Base-by-base conservation (phyloP, 2,329 filamentous ascomycete species). In the Pestalotiopsis sp. region DNA sequence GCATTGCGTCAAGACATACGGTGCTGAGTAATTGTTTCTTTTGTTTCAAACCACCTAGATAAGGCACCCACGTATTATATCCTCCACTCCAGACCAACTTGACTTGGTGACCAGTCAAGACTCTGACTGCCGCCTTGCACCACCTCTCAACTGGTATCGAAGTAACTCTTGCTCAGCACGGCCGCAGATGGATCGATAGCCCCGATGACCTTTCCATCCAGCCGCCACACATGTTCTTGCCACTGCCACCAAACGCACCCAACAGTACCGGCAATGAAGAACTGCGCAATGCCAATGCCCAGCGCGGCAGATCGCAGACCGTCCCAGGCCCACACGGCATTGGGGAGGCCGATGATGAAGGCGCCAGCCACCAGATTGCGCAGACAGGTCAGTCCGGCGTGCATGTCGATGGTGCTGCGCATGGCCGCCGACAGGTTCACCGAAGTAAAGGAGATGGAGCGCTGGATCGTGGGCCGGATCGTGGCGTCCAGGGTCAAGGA, bases 381-480 rank as follows among this genome's bases (percentile, higher is more conserved):
- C 77, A 84, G 80, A 49, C 82, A 78, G 2, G 76, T 70, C 2
- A 86, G 78, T 38, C 79, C 82, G 3, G 79, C 81, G 31, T 81
- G 76, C 85, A 88, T 87, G 71, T 87, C 85, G 14, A 80, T 80
- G 17, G 82, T 82, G 72, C 80, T 84, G 38, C 85, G 82, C 66
- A 85, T 79, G 27, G 81, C 81, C 13, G 82, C 77, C n/a, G 78
- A 78, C 27, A 86, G 78, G 73, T 81, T 86, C 5, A 83, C 79
- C 3, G 81, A 83, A 0, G 84, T 87, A 70, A 85, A 87, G 61
- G 82, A 81, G 7, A 85, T 83, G 39, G 84, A 86, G n/a, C 81
- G 79, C 31, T 79, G 78, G 59, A 87, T 79, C 31, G 84, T 74
- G 1, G 85, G 84, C 3, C 78, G 76, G 2, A 80, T 78, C 0